Evolutionary conservation across 1,284 basidiomycete species (phyloP), one percentile per base, ranked within the genome.

Genomic region (Lignosus rhinocerotis): DNA sequence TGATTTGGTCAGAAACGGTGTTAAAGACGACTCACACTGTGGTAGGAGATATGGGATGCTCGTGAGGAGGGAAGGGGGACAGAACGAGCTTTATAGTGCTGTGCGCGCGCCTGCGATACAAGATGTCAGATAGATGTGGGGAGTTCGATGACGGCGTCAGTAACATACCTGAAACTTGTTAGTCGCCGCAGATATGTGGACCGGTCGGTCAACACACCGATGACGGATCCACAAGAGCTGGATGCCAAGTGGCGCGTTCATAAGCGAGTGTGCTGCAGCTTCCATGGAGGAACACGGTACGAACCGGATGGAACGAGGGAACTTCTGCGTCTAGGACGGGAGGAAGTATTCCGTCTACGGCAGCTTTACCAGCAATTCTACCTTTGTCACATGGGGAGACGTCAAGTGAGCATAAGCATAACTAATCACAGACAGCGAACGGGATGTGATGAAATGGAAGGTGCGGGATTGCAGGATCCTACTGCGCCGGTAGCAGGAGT

Each of bases 151-250:
- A 55, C 50, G 38, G 41, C 39, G 41, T 42, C 50, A 53, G 25
- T 44, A 41, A 53, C 54, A 43, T 17, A 55, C 47, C 32, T 55
- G 54, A 55, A 44, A 55, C 54, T 38, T 34, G 21, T 49, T 44
- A 12, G 6, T n/a, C 16, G 38, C 45, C 10, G 47, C 11, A 7
- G 21, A 25, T 36, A 8, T 14, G 47, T 17, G 14, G 47, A 38
- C 41, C 41, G 41, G 54, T 38, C 32, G 36, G 17, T 32, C 19
- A 49, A 16, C 32, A 21, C 21, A 41, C 19, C 47, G 47, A 11
- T 25, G 47, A 36, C 47, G 38, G 46, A 50, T 38, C 32, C 41
- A 17, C 32, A 32, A 50, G 39, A 30, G 17, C 41, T 55, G n/a
- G 17, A 16, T 30, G 19, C 17, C 16, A 41, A n/a, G 38, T 39